Evolutionary conservation across 176 grass and related monocot species (phyloP).

Genomic region (Cenchrus purpureus): DNA sequence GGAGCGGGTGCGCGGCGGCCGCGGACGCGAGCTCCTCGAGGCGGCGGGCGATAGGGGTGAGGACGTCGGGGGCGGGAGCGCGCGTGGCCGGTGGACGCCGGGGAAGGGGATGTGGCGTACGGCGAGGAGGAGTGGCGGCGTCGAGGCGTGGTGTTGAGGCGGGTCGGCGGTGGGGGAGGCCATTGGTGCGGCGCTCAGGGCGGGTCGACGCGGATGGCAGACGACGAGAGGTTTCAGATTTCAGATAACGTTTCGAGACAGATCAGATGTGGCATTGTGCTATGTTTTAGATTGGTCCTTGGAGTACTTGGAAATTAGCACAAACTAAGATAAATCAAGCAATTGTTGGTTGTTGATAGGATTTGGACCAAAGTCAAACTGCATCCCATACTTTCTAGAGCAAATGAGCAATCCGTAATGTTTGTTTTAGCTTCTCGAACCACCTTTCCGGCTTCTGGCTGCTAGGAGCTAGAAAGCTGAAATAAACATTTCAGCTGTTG

Average conservation of each 20-base stretch:
- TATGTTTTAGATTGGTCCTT: constrained; percentile 25
- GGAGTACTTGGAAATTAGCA: neutral
- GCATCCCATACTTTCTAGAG: neutral
- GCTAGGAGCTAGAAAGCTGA: no score
- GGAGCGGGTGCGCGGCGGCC: constrained; percentile 62
- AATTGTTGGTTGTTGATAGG: neutral
- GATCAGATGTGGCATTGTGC: neutral
- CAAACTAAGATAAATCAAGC: neutral
- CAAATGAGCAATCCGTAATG: neutral
- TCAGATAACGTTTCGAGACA: constrained; percentile 47
- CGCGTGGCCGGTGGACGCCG: constrained; percentile 16
- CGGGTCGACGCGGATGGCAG: constrained; percentile 18
- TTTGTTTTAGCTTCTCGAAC: no score
- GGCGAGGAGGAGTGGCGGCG: constrained; percentile 67
- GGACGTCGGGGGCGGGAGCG: constrained; percentile 31
- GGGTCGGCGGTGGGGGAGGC: constrained; percentile 42
- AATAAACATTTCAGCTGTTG: no score
- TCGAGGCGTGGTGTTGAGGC: constrained; percentile 36
- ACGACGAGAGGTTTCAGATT: neutral
- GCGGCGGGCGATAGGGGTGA: constrained; percentile 54
- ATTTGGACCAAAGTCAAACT: neutral
- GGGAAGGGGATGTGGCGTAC: constrained; percentile 48
- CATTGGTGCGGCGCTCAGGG: constrained; percentile 27
- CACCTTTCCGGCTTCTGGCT: no score
- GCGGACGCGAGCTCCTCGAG: constrained; percentile 62